Percentiles rank a stretch among this genome's conserved stretches.
phyloP scores from a whole-genome alignment of 2,329 filamentous ascomycete species.

The Fusarium mexicanum region DNA sequence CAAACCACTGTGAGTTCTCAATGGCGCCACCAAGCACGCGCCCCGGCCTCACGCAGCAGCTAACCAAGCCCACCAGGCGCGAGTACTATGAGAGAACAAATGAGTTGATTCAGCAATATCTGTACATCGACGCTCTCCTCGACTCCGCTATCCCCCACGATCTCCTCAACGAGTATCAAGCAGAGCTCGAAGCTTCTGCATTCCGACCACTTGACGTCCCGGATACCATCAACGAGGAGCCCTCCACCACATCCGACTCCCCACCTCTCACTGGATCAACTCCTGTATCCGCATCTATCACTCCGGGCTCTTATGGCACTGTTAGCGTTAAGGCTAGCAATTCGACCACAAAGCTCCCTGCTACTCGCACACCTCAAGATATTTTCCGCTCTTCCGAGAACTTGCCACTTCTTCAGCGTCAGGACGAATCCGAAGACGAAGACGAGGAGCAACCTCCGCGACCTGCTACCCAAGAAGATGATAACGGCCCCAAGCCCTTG shows the following conservation, averaged over 20 bases:
- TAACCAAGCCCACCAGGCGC: slow-evolving; percentile 58
- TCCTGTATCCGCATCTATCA: slow-evolving; percentile 30
- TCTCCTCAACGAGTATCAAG: slow-evolving; percentile 85
- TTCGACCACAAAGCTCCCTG: slow-evolving; percentile 53
- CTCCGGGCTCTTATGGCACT: slow-evolving; percentile 45
- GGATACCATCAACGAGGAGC: slow-evolving; percentile 79
- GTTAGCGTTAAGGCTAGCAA: slow-evolving; percentile 45
- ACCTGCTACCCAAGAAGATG: slow-evolving; percentile 42
- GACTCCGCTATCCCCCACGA: slow-evolving; percentile 94
- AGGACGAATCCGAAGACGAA: slow-evolving; percentile 57
- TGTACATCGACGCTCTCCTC: slow-evolving; percentile 90
- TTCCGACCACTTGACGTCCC: slow-evolving; percentile 70
- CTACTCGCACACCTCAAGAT: slow-evolving; percentile 85
- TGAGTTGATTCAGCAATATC: slow-evolving; percentile 86
- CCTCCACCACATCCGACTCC: slow-evolving; percentile 46
- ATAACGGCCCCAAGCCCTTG: slow-evolving; percentile 58
- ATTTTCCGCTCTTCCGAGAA: slow-evolving; percentile 82
- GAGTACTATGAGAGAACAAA: slow-evolving; percentile 92
- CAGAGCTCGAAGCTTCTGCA: slow-evolving; percentile 66
- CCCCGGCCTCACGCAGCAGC: background rate
- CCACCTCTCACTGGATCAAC: slow-evolving; percentile 41
- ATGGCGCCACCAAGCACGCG: background rate
- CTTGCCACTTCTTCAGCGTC: slow-evolving; percentile 68
- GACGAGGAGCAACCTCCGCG: slow-evolving; percentile 41
- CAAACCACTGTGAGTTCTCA: slow-evolving; percentile 68